Conservation (phyloP, 2,329 filamentous ascomycete genomes). For the Xylaria sp. region DNA sequence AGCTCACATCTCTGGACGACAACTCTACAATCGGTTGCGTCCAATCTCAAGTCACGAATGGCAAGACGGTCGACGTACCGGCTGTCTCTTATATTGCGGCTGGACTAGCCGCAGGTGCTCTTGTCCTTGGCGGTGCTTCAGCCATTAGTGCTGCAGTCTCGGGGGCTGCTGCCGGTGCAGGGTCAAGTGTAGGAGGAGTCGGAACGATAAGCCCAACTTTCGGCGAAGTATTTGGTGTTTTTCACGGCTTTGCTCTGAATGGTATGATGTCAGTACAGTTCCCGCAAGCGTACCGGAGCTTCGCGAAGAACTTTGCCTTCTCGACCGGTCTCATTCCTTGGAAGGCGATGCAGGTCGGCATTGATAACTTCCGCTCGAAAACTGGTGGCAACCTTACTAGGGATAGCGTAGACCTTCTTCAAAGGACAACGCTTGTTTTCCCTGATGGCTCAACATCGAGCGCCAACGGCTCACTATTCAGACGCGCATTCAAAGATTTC, state of each 20-base stretch:
- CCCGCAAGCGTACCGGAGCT: conserved; percentile 85
- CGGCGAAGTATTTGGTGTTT: conserved; percentile 83
- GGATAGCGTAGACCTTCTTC: conserved; percentile 76
- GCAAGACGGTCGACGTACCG: conserved; percentile 76
- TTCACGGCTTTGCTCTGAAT: conserved; percentile 92
- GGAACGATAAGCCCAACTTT: conserved; percentile 81
- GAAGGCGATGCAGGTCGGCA: conserved; percentile 77
- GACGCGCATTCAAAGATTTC: conserved; percentile 59
- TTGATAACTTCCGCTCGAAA: conserved; percentile 78
- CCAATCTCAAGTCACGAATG: conserved; percentile 80
- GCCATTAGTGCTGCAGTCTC: conserved; percentile 67
- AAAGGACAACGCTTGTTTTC: conserved; percentile 77
- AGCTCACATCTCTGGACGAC: conserved; percentile 68
- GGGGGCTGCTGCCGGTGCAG: conserved; percentile 59
- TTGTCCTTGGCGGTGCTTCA: conserved; percentile 74
- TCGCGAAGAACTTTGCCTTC: conserved; percentile 92
- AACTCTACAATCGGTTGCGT: conserved; percentile 78
- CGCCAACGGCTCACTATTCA: conserved; percentile 49
- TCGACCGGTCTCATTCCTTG: conserved; percentile 84
- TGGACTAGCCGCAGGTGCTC: conserved; percentile 82
- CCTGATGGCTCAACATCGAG: conserved; percentile 61
- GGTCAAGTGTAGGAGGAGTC: conserved; percentile 60
- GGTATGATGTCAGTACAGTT: conserved; percentile 94
- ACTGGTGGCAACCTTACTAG: conserved; percentile 88
- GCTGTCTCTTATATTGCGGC: conserved; percentile 84